A percentile compares a stretch with the other conserved stretches of the same genome.
Evolutionary conservation across 768 basidiomycete species (phyloP).

Genomic region (Rhodotorula kratochvilovae): DNA sequence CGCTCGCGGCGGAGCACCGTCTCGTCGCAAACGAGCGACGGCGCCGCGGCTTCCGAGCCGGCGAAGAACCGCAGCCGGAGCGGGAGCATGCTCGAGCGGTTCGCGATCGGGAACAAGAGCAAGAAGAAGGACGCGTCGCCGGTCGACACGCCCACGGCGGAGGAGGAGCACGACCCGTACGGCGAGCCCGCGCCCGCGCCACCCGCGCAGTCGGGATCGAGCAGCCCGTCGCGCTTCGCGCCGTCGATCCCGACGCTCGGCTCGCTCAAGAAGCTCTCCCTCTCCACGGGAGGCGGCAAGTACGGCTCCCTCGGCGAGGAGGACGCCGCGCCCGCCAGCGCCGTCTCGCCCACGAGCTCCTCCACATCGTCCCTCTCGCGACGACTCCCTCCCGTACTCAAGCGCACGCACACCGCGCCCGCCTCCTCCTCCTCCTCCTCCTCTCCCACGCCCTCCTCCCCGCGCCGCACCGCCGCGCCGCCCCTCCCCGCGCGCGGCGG

Average conservation of each 20-base stretch:
- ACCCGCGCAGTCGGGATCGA: neutral
- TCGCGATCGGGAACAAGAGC: conserved; percentile 8
- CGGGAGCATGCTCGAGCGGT: conserved; percentile 24
- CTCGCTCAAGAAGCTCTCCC: conserved; percentile 6
- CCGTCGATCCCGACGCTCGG: conserved; percentile 13
- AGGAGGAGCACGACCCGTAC: neutral
- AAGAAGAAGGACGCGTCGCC: conserved; percentile 2
- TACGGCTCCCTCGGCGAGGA: conserved; percentile 10
- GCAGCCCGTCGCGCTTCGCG: neutral
- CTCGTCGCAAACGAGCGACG: neutral
- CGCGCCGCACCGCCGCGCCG: neutral
- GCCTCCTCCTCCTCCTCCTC: neutral
- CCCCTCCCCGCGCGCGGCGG: neutral
- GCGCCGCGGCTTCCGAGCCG: neutral
- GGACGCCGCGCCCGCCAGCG: neutral
- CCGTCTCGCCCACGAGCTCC: neutral
- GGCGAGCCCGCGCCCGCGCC: neutral
- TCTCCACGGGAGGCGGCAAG: neutral
- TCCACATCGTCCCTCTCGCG: neutral
- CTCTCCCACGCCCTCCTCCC: neutral
- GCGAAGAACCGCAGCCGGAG: conserved; percentile 17
- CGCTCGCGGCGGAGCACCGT: conserved; percentile 12
- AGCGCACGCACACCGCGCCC: conserved; percentile 17
- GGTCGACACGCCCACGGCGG: neutral
- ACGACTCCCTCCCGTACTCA: neutral